Percentiles rank a stretch among this genome's conserved stretches.
Conservation (phyloP, 208 protist genomes). For the Spongospora subterranea region DNA sequence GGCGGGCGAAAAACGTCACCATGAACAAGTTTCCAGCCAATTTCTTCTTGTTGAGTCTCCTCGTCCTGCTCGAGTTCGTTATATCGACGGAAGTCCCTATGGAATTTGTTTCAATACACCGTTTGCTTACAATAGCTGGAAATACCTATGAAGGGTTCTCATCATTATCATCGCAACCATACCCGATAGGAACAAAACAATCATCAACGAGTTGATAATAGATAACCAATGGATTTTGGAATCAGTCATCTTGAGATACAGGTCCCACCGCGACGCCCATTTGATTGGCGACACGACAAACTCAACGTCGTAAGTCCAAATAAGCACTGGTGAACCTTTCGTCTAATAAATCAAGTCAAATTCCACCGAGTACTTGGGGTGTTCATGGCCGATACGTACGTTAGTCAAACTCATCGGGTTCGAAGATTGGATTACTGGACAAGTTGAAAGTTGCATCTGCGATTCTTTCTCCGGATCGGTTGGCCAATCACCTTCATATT, state of each 20-base stretch:
- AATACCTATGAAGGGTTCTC: conserved; percentile 84
- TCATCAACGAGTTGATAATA: conserved; percentile 91
- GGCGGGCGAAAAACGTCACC: conserved; percentile 71
- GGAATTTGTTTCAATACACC: background rate
- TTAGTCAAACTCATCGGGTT: conserved; percentile 22
- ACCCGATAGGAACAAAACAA: conserved; percentile 89
- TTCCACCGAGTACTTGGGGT: background rate
- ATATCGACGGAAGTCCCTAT: conserved; percentile 90
- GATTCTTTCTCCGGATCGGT: background rate
- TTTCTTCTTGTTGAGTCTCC: conserved; percentile 68
- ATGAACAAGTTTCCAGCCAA: conserved; percentile 72
- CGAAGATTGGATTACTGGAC: background rate
- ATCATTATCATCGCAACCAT: conserved; percentile 93
- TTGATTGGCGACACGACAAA: conserved; percentile 72
- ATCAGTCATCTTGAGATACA: conserved; percentile 86
- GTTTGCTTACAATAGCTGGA: background rate
- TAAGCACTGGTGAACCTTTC: conserved; percentile 43
- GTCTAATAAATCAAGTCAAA: background rate
- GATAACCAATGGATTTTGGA: conserved; percentile 81
- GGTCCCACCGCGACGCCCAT: conserved; percentile 96
- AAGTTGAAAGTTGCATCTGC: background rate
- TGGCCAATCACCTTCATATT: conserved; percentile 62
- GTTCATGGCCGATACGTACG: background rate
- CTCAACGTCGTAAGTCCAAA: conserved; percentile 74
- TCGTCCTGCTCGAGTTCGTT: conserved; percentile 76